A percentile compares a stretch with the other conserved stretches of the same genome.
These are phyloP conservation scores for Fusarium sp. DNA, from an alignment of 2,329 filamentous ascomycete species.

Conservation along the genomic window DNA sequence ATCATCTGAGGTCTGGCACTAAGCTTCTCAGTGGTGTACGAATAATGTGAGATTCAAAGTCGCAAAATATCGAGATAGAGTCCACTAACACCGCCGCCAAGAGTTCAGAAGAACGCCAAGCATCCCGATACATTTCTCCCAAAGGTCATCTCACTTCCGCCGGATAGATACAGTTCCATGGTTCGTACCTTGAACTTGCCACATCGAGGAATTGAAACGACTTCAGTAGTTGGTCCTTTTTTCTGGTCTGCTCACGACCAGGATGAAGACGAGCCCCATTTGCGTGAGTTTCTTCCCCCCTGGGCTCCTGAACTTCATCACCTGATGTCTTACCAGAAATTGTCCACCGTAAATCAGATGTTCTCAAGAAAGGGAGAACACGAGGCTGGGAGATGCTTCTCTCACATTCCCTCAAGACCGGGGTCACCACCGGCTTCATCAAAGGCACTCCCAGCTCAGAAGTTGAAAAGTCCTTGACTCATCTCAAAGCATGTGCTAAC, in stretches of 20 bases:
- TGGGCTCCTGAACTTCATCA: not conserved
- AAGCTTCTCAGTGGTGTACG: constrained; percentile 62
- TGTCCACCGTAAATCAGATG: constrained; percentile 72
- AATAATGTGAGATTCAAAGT: constrained; percentile 58
- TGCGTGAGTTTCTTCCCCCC: constrained; percentile 56
- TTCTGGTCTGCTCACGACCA: constrained; percentile 69
- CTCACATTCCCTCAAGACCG: constrained; percentile 63
- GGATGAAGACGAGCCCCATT: constrained; percentile 64
- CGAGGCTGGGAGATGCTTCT: constrained; percentile 73
- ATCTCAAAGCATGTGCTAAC: constrained; percentile 59
- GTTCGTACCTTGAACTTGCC: constrained; percentile 64
- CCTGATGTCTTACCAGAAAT: constrained; percentile 56
- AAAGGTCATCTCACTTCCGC: constrained; percentile 62
- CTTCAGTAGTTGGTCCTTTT: constrained; percentile 68
- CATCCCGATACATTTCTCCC: constrained; percentile 68
- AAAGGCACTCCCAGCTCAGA: constrained; percentile 70
- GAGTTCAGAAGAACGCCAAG: constrained; percentile 65
- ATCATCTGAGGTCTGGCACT: constrained; percentile 54
- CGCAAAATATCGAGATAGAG: not conserved
- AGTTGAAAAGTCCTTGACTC: constrained; percentile 59
- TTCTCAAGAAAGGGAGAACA: constrained; percentile 70
- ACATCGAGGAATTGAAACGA: constrained; percentile 66
- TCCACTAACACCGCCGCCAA: constrained; percentile 41
- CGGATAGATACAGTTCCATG: constrained; percentile 64
- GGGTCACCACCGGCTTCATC: constrained; percentile 68